These are phyloP conservation scores for Stachybotrys chlorohalonatus DNA, from an alignment of 2,329 filamentous ascomycete genomes.

Conservation along the genomic window DNA sequence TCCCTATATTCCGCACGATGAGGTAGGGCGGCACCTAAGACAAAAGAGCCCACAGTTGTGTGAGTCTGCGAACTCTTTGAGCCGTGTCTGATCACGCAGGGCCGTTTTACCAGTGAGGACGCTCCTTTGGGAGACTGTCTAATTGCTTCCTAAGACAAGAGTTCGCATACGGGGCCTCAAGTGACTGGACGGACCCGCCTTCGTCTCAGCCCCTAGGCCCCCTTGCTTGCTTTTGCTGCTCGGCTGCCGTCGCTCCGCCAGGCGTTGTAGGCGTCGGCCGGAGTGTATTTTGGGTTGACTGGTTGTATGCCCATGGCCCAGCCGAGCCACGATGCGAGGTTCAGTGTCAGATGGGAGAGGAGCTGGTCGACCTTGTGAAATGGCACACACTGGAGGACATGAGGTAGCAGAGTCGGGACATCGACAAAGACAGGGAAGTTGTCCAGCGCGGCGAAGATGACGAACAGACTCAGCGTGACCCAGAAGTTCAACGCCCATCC, in stretches of 20 bases:
- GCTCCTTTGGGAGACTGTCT: neutral
- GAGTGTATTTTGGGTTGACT: neutral
- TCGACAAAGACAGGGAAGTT: slow-evolving; percentile 20
- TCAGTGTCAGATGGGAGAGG: neutral
- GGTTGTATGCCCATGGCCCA: neutral
- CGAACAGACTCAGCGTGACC: slow-evolving; percentile 18
- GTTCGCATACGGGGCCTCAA: neutral
- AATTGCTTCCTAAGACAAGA: neutral
- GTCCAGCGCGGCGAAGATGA: slow-evolving; percentile 17
- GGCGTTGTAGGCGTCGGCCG: neutral
- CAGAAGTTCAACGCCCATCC: slow-evolving; percentile 13
- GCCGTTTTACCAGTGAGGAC: neutral
- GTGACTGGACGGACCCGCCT: too few species aligned
- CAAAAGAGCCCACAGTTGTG: neutral
- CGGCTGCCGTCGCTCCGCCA: neutral
- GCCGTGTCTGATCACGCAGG: neutral
- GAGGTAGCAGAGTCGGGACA: neutral
- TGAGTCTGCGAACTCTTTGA: neutral
- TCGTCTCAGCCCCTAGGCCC: neutral
- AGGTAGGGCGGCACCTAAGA: neutral
- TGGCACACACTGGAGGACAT: neutral
- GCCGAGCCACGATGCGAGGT: neutral
- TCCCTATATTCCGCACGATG: neutral
- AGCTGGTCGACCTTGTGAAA: neutral
- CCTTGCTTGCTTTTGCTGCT: neutral